Evolutionary conservation across 192 early-diverging fungal species (phyloP).

Genomic region (Rhizophlyctis rosea): DNA sequence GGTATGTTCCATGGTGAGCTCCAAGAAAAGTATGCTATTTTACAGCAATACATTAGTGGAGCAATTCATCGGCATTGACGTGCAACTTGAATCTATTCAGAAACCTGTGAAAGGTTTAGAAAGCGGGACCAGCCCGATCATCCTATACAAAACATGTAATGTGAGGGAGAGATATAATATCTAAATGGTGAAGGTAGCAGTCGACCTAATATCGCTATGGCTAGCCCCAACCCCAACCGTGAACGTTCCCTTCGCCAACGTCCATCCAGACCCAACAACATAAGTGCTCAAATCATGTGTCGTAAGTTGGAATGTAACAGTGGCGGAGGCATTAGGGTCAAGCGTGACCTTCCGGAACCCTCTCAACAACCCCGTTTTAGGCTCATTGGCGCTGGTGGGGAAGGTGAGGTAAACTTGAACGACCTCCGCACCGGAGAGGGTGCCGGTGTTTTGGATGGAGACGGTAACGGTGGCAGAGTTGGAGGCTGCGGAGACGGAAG

Average conservation of each 20-base stretch:
- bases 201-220: slow-evolving; percentile 54
- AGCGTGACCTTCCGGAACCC: slow-evolving; percentile 34
- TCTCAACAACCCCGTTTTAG: slow-evolving; percentile 39
- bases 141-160: too few relatives aligned
- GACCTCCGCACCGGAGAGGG: slow-evolving; percentile 38
- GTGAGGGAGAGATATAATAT: too few relatives aligned
- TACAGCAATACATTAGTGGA: too few relatives aligned
- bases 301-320: slow-evolving; percentile 39
- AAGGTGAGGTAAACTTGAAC: slow-evolving; percentile 41
- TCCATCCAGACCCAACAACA: slow-evolving; percentile 37
- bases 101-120: too few relatives aligned
- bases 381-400: slow-evolving; percentile 25
- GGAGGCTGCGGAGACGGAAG: slow-evolving; percentile 6
- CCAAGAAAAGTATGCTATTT: too few relatives aligned
- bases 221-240: slow-evolving; percentile 51
- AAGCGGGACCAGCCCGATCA: too few relatives aligned
- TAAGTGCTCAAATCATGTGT: slow-evolving; percentile 45
- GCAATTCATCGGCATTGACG: too few relatives aligned
- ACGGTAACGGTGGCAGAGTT: slow-evolving; percentile 31
- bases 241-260: slow-evolving; percentile 45
- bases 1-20: too few relatives aligned
- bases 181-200: too few relatives aligned
- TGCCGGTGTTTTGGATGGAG: slow-evolving; percentile 37
- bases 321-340: too few relatives aligned
- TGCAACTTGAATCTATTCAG: too few relatives aligned